Conservation (phyloP, 129 eudicot genomes). For the Flaveria trinervia region DNA sequence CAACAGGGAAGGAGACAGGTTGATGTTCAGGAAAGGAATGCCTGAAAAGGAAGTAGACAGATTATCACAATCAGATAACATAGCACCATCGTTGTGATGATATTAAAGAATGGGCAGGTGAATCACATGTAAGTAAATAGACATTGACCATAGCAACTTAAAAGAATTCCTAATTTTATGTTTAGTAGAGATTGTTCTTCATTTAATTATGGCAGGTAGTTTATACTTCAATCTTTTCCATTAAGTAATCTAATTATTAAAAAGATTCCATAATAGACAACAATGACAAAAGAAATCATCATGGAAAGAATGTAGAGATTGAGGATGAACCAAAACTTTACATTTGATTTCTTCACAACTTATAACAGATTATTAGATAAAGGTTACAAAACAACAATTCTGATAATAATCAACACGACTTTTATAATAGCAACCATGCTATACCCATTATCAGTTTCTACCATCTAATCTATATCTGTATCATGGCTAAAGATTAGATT, state of each 20-base stretch:
- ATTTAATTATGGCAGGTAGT: background rate
- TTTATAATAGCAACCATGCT: background rate
- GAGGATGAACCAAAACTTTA: background rate
- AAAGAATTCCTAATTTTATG: background rate
- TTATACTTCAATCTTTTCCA: slow-evolving; percentile 8
- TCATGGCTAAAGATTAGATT: background rate
- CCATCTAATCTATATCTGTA: no score
- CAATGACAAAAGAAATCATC: background rate
- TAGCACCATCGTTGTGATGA: slow-evolving; percentile 13
- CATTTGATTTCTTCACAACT: background rate
- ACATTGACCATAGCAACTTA: slow-evolving; percentile 3
- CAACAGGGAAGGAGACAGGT: slow-evolving; percentile 58
- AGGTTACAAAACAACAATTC: background rate
- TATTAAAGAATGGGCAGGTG: slow-evolving; percentile 11
- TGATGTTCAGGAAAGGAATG: slow-evolving; percentile 49
- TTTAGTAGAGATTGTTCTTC: slow-evolving; percentile 9
- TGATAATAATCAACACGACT: background rate
- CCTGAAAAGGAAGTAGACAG: slow-evolving; percentile 42
- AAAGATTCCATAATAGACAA: background rate
- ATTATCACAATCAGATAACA: slow-evolving; percentile 15
- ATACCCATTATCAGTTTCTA: no score
- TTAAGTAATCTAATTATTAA: slow-evolving; percentile 1
- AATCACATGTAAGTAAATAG: background rate
- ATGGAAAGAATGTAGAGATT: background rate
- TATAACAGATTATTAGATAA: background rate